These are phyloP conservation scores for Beauveria medogensis DNA, from an alignment of 2,329 filamentous ascomycete genomes.

Conservation along the genomic window DNA sequence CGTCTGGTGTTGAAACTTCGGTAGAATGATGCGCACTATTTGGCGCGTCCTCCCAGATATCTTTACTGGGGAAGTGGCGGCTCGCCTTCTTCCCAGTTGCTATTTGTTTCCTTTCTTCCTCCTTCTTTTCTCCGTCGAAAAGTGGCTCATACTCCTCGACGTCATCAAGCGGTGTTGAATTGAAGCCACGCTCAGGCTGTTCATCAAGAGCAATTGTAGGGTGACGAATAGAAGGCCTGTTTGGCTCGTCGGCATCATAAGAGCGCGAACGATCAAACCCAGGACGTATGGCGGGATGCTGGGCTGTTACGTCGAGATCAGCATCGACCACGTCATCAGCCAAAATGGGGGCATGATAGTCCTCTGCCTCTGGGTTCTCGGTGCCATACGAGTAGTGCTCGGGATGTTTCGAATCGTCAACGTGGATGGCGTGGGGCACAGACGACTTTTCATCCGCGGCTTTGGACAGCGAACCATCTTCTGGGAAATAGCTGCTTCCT, in stretches of 20 bases:
- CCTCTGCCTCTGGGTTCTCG: constrained; percentile 45
- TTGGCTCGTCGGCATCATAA: constrained; percentile 47
- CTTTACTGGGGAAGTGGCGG: constrained; percentile 81
- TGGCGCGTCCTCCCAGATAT: constrained; percentile 95
- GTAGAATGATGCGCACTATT: constrained; percentile 72
- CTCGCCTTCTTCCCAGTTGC: constrained; percentile 44
- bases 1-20: constrained; percentile 72
- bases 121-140: constrained; percentile 70
- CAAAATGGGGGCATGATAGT: constrained; percentile 70
- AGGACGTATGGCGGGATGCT: constrained; percentile 78
- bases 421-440: constrained; percentile 59
- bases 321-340: constrained; percentile 82
- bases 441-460: constrained; percentile 23
- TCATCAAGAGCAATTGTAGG: constrained; percentile 53
- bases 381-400: constrained; percentile 31
- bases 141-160: constrained; percentile 93
- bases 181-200: constrained; percentile 43
- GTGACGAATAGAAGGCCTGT: constrained; percentile 57
- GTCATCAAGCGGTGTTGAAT: constrained; percentile 68
- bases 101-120: constrained; percentile 31
- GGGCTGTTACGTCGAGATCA: constrained; percentile 56
- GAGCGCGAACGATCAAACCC: constrained; percentile 10
- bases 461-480: neutral
- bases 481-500: constrained; percentile 1
- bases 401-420: constrained; percentile 50